phyloP scores from a whole-genome alignment of 2,329 filamentous ascomycete species.

The Colletotrichum lindemuthianum region DNA sequence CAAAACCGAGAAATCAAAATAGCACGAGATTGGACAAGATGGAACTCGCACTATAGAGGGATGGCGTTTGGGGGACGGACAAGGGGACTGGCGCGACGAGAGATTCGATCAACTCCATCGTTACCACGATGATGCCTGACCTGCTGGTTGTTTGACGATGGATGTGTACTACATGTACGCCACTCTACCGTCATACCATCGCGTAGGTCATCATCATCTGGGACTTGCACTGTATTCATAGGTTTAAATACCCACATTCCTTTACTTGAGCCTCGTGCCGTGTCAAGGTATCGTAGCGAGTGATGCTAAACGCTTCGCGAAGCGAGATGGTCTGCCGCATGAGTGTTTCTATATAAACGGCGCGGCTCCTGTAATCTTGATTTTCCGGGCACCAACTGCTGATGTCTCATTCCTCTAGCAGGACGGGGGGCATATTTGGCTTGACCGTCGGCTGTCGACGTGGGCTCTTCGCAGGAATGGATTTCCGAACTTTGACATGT shows the following conservation, averaged over 20 bases:
- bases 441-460: no score
- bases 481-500: no score
- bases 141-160: background rate
- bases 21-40: constrained; percentile 33
- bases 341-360: no score
- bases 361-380: no score
- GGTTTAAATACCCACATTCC: constrained; percentile 24
- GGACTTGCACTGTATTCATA: constrained; percentile 2
- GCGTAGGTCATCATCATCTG: background rate
- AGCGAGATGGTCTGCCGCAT: no score
- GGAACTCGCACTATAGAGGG: constrained; percentile 27
- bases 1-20: constrained; percentile 15
- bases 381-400: no score
- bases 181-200: constrained; percentile 1
- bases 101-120: background rate
- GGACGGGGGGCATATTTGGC: no score
- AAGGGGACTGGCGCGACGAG: constrained; percentile 1
- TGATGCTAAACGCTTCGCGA: no score
- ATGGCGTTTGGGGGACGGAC: constrained; percentile 21
- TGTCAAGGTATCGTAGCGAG: no score
- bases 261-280: background rate
- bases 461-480: no score
- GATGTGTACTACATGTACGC: background rate
- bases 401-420: no score
- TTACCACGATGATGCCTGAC: background rate